Conservation (phyloP, 78 protist genomes). For the Dictyostelium intermedium region DNA sequence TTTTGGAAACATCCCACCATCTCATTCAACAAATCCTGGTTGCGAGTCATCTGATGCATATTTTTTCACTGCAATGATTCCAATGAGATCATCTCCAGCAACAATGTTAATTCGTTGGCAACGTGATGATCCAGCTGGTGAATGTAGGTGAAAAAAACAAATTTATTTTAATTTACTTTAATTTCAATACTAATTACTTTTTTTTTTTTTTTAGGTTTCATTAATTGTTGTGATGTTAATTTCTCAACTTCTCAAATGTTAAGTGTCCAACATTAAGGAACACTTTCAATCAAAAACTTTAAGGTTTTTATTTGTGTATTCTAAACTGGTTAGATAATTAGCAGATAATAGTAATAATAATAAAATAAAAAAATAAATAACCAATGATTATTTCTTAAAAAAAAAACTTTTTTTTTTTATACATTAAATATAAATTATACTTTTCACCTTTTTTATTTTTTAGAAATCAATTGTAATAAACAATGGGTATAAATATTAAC, state of each 20-base stretch:
- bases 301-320: no score
- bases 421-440: background rate
- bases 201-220: background rate
- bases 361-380: no score
- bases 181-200: no score
- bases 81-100: background rate
- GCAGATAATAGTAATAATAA: no score
- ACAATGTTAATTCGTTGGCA: background rate
- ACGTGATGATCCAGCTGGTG: conserved; percentile 57
- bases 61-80: background rate
- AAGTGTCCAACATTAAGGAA: no score
- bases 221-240: conserved; percentile 1
- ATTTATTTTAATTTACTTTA: no score
- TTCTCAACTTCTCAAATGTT: background rate
- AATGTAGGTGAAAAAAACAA: background rate
- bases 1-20: background rate
- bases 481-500: background rate
- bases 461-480: background rate
- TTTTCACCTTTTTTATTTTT: background rate
- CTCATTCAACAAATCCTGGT: background rate
- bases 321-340: no score
- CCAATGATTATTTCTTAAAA: no score
- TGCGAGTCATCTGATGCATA: background rate
- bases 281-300: no score
- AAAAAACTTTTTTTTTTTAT: no score